Evolutionary conservation across 2,329 filamentous ascomycete species (phyloP), one percentile per base, ranked within the genome.

Genomic region (Phaeosphaeriaceae sp.): DNA sequence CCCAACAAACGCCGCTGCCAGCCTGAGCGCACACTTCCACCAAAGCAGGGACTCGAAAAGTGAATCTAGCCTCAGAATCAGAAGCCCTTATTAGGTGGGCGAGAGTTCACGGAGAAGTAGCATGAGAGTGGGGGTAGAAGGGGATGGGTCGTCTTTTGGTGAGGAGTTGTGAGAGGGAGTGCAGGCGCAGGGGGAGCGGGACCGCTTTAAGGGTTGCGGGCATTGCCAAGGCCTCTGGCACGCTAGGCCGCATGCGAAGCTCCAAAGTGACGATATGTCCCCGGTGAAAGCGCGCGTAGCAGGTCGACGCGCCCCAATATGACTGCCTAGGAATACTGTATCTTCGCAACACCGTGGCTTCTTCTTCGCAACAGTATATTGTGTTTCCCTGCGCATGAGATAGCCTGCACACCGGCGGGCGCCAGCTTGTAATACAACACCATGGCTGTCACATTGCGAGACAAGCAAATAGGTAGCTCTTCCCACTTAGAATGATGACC

Each of bases 401-500:
- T 67, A 65, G 61, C 54, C 56, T 63, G 53, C 73, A 70, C 60
- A 57, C 50, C 54, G 55, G 67, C 62, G 64, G 60, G 64, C 62
- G 70, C 64, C 63, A 69, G 53, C 57, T 53, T 61, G 46, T 33
- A 66, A 53, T 41, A 42, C 60, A 52, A 50, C 68, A 69, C 57
- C 58, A 76, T 76, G 73, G 71, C 74, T 52, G 54, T 64, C 53
- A 71, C 72, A 68, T 83, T 91, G 66, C 84, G 89, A 75, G 88
- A 91, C 80, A 87, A 88, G 73, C 89, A 91, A 83, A 88, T 91
- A 60, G 67, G 71, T 71, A 68, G 27, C 52, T 25, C 20, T 31
- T 19, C 21, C 22, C 48, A 48, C n/a, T 47, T 24, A 11, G 10
- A 24, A 19, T 25, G 19, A 21, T 13, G n/a, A 9, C 9, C 19